Base-by-base conservation (phyloP, 2,329 filamentous ascomycete genomes). In the Alternaria burnsii region DNA sequence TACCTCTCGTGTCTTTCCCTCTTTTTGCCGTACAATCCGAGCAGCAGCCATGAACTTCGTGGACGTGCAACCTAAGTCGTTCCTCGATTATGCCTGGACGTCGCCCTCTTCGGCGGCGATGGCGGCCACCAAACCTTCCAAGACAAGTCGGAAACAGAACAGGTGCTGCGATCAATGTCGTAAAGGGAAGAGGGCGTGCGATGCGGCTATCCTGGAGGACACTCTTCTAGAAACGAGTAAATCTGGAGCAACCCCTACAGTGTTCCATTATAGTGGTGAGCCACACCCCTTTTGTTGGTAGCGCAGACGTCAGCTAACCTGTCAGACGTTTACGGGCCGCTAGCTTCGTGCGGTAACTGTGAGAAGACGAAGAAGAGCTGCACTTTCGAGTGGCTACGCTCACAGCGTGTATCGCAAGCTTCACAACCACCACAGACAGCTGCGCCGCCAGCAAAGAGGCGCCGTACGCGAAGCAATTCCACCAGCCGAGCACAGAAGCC, bases 161-260 rank as follows among this genome's bases (percentile, higher is more conserved):
- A 76, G 81, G 50, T 82, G 80, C 60, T 83, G 81, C 62, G 81
- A 83, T 58, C 81, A 81, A 57, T 83, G 81, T 64, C 76, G 81
- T 22, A 80, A 79, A 61, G 81, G 81, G 22, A 82, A 82, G 64
- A 70, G 80, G 55, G 80, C 78, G 6, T 83, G 81, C 66, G 80
- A 83, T 63, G 80, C 79, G 5, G 71, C 71, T 6, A 76, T 80
- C 46, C 41, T 76, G 22, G 75, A 77, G 50, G 76, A 78, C 50
- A 69, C 71, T 3, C 61, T 77, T 52, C 41, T 77, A 14, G 73
- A 75, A 30, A 65, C 59, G 16, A 71, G 58, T 46, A 70, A 63
- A 26, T 63, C 63, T 50, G 64, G 58, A 55, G 60, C 60, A 20
- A 71, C 61, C 40, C 71, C 72, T 22, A 72, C 67, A 3, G 67